Percentiles rank a stretch among this genome's conserved stretches.
Conservation (phyloP, 106 monocot genomes). For the Acorus calamus region DNA sequence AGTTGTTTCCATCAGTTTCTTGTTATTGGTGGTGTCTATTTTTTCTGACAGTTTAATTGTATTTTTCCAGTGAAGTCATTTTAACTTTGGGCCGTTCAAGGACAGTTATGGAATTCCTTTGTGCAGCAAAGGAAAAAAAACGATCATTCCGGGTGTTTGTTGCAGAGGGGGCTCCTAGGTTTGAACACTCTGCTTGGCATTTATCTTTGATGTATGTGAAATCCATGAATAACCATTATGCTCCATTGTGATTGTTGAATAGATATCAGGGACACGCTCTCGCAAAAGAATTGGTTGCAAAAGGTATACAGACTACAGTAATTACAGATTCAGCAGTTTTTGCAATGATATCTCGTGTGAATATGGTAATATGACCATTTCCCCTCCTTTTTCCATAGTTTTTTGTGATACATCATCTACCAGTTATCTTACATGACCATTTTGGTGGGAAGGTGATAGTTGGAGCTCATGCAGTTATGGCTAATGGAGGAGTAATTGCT, state of each 20-base stretch:
- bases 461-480: slow-evolving; percentile 99
- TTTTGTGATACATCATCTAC: background rate
- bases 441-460: slow-evolving; percentile 69
- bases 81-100: slow-evolving; percentile 89
- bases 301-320: slow-evolving; percentile 87
- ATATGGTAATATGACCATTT: slow-evolving; percentile 53
- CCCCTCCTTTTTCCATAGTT: background rate
- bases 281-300: slow-evolving; percentile 86
- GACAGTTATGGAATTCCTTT: slow-evolving; percentile 95
- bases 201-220: too few species aligned
- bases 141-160: slow-evolving; percentile 90
- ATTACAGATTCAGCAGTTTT: slow-evolving; percentile 98
- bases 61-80: slow-evolving; percentile 69
- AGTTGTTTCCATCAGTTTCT: background rate
- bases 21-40: background rate
- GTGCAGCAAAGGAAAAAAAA: slow-evolving; percentile 90
- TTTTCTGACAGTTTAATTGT: background rate
- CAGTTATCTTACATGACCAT: slow-evolving; percentile 5
- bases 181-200: background rate
- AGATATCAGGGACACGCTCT: slow-evolving; percentile 96
- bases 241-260: slow-evolving; percentile 4
- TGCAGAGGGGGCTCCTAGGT: slow-evolving; percentile 97
- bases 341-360: slow-evolving; percentile 97
- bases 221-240: too few species aligned
- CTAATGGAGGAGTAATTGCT: slow-evolving; percentile 94